Base-by-base conservation (phyloP, 768 basidiomycete species). In the Suillus hirtellus region DNA sequence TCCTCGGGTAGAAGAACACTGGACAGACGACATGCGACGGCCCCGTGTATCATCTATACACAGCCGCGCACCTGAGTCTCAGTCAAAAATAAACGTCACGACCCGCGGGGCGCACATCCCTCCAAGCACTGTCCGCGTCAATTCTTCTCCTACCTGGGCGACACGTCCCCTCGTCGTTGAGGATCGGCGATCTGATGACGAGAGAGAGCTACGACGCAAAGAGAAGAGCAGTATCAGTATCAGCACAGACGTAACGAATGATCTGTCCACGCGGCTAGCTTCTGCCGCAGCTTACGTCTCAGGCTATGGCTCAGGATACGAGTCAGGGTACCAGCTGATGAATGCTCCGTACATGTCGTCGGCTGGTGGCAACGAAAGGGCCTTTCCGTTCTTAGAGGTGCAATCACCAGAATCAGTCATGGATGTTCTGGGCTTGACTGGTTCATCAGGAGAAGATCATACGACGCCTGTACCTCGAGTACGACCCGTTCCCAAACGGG, bases 271-370 rank as follows among this genome's bases (percentile, higher is more conserved):
- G 52, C 74, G 65, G 60, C 71, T 67, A 61, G 75, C 77, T 2
- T 79, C 77, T 12, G 74, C 79, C 1, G 70, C 70, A 14, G 78
- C 79, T 4, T 79, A 79, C 60, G 34, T 74, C 27, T 69, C 69
- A 37, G 78, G 78, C 17, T 79, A 73, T 42, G 75, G 73, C 19
- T 67, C 65, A 11, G 78, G 78, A n/a, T 79, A 77, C 42, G 71
- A 64, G 19, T 70, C 73, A 0, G 74, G 74, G 3, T 64, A 75
- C 27, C 69, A 68, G 9, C 61, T 75, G 2, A 55, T 60, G 35
- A 71, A 60, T 49, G 72, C 67, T 17, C 64, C 71, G 1, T 70
- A 67, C 44, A 60, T 60, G 5, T 61, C 74, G 1, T 69, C 75
- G 7, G 67, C 68, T 44, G 65, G 69, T 12, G 67, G 67, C 19